Evolutionary conservation across 192 early-diverging fungal species (phyloP), one percentile per base, ranked within the genome.

Genomic region (Rhizoclosmatium sp.): DNA sequence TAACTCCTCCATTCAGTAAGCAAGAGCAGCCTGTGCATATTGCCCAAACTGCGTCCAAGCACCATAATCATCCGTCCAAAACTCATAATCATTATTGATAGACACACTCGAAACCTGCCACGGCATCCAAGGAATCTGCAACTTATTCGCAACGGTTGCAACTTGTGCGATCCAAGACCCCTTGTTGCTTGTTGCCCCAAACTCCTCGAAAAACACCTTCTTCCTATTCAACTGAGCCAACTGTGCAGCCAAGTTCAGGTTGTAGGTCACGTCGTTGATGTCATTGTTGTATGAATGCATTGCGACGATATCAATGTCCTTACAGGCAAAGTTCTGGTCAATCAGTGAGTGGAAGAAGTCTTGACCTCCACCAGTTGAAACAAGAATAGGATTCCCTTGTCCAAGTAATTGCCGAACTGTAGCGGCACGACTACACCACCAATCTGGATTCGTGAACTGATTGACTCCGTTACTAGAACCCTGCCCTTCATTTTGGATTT

Each of bases 401-500:
- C 46, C 58, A 12, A 78, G 19, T 10, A 14, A 16, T 7, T 19
- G 47, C 10, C 47, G 16, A 12, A 80, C 19, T 3, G 4, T 41
- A 19, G 59, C 79, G 3, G 79, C 79, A 14, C 79, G 75, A 7
- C 59, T 64, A 65, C 79, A 80, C 69, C 68, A 68, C 79, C 79
- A 80, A 21, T 67, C 64, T 19, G 73, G 49, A 67, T 80, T 73
- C 48, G 75, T 51, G 44, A 78, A 65, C 47, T 42, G 73, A 42
- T 61, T 61, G 5, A 21, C 64, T 3, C 58, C 58, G 9, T 19
- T 40, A 54, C 19, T 54, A 7, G 79, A 46, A 48, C 59, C 79
- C 69, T 80, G 79, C n/a, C 40, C 79, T 59, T 80, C 79, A 49
- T 80, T 80, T 44, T 80, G 40, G 44, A 80, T 76, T 47, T 73